Base-by-base conservation (phyloP, 176 grass and related monocot species). In the Oryza coarctata region DNA sequence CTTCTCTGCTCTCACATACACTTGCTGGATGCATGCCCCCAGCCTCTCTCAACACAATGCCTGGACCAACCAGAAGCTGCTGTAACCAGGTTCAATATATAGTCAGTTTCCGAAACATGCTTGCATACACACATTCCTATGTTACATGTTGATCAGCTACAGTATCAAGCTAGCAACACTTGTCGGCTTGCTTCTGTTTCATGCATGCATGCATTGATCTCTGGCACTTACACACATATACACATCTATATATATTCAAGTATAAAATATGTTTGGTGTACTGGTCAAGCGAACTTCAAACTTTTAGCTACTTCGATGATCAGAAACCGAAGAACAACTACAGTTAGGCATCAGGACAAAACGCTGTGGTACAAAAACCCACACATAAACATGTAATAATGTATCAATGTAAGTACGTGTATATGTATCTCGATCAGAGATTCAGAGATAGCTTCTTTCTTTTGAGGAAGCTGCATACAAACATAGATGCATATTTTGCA, bases 161-260 rank as follows among this genome's bases (percentile, higher is more conserved):
- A 81, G 55, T 89, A 34, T 10, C 32, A 81, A 81, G 40, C 50
- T 31, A 41, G 55, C 18, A 70, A 63, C 65, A 34, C 65, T 85
- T 89, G 78, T 89, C 78, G 65, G 32, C 82, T 89, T 89, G 67
- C 72, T 71, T 41, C 71, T 89, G 87, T 79, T 83, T 44, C n/a
- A n/a, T n/a, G n/a, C n/a, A n/a, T 58, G 14, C 60, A 49, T 50
- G 70, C 70, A 55, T 84, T 62, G 61, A 84, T 76, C 63, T 80
- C 70, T 76, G 76, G 60, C 70, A n/a, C 63, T 32, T 47, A 68
- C 5, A 50, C 50, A 69, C 29, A n/a, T 3, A 58, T 20, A 50
- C 43, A 13, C 13, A 20, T 52, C 5, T 14, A 52, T 22, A 52
- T 52, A 17, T 52, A 52, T 45, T 45, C 12, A 45, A 45, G 13